Evolutionary conservation across 163 green algal genomes (phyloP).

Genomic region (Coccomyxa subellipsoidea): DNA sequence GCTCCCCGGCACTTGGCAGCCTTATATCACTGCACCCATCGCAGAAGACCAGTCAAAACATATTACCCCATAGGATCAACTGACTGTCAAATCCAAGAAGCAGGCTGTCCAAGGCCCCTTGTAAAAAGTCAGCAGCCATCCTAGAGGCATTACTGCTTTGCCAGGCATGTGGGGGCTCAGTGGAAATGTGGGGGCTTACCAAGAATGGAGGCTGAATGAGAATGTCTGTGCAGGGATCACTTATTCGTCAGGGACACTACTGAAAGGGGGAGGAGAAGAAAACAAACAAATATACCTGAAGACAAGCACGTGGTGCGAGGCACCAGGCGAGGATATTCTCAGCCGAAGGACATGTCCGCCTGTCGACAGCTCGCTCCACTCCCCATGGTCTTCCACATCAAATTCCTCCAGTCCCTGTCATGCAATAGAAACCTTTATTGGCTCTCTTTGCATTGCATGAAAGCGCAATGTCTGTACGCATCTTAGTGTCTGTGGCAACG

Average conservation of each 20-base stretch:
- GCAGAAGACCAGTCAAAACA: neutral
- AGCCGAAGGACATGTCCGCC: neutral
- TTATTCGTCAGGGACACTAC: neutral
- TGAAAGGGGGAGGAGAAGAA: neutral
- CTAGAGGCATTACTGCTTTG: no score
- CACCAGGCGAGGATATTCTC: neutral
- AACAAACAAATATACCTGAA: neutral
- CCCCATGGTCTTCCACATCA: neutral
- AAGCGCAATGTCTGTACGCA: no score
- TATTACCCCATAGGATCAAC: no score
- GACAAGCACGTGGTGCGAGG: neutral
- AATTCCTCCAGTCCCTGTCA: neutral
- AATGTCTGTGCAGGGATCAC: neutral
- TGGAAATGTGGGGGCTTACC: no score
- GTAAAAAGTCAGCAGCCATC: no score
- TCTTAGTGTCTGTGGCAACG: no score
- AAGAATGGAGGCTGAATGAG: no score
- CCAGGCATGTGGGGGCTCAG: no score
- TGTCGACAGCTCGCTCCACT: neutral
- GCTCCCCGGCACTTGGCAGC: neutral
- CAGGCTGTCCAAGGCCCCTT: no score
- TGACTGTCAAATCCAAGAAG: no score
- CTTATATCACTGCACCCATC: neutral
- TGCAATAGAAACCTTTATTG: no score
- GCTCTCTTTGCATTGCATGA: no score